Base-by-base conservation (phyloP, 805 yeast species). In the Candida krabiensis region DNA sequence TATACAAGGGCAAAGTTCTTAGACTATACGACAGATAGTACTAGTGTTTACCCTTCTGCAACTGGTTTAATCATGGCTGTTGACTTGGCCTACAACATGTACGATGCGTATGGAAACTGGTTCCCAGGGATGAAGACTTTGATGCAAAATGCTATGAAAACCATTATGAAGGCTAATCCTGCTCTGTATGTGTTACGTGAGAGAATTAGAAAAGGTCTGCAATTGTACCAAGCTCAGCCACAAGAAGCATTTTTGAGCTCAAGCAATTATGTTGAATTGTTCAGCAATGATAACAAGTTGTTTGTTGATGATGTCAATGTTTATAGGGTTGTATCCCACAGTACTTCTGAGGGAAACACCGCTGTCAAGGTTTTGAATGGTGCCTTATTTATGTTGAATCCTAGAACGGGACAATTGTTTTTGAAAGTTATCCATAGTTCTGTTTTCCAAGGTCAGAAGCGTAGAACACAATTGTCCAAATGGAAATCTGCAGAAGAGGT, bases 401-500 rank as follows among this genome's bases (percentile, higher is more conserved):
- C 99, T 1, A 80, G 81, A 49, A 78, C 90, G 1, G 99, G 99
- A 24, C 96, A 90, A 56, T 63, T 93, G 35, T 89, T 86, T 56
- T 70, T 93, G 62, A 88, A 87, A 56, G 78, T 93, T 38, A 87
- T 93, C 42, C 98, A 91, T 55, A 87, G 95, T 0, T 85, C 95
- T 5, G 96, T 88, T 2, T 93, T 96, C 95, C 83, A 96, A 3
- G 99, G 99, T 14, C 98, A 93, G 61, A 90, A 88, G 55, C 83
- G 97, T 52, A 71, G 91, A 43, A 83, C 93, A 19, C 97, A 93
- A 56, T 66, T 93, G 47, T 90, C 98, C 1, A 93, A 93, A 58
- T 93, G 99, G 99, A 93, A 91, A 60, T 82, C 98, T 1, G 98
- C 99, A 0, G 99, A 93, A 63, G 98, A 91, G 61, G 95, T 88